Conservation (phyloP, 345 rosid genomes). For the Pseudoturritis turrita region DNA sequence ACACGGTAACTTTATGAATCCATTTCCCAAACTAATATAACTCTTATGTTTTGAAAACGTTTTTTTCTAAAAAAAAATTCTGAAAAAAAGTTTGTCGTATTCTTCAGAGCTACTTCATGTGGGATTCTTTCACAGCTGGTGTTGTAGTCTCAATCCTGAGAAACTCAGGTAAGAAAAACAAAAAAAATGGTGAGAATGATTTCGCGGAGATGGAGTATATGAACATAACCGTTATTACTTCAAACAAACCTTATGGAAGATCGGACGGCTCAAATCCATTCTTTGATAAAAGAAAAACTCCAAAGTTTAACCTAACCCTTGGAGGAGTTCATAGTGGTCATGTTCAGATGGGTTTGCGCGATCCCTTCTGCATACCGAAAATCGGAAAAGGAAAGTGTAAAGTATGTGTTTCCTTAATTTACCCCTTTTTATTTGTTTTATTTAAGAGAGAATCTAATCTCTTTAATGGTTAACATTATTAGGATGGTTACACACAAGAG, state of each 20-base stretch:
- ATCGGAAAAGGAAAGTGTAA: conserved; percentile 76
- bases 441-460: not conserved
- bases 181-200: conserved; percentile 48
- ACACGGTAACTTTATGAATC: conserved; percentile 35
- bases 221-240: conserved; percentile 81
- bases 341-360: conserved; percentile 65
- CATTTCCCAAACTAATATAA: not conserved
- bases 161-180: conserved; percentile 28
- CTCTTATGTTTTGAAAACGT: not conserved
- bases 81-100: not conserved
- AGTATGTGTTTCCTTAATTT: conserved; percentile 36
- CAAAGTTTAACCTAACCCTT: conserved; percentile 52
- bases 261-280: conserved; percentile 80
- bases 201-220: conserved; percentile 85
- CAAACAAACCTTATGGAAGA: conserved; percentile 68
- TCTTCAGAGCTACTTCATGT: conserved; percentile 79
- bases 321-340: conserved; percentile 88
- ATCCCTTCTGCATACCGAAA: conserved; percentile 54
- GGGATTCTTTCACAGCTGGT: conserved; percentile 87
- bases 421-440: not conserved
- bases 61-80: no score
- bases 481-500: conserved; percentile 90
- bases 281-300: conserved; percentile 51
- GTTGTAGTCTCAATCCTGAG: conserved; percentile 77
- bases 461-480: not conserved